Percentiles rank a stretch among this genome's conserved stretches.
phyloP scores from a whole-genome alignment of 306 rosid genomes.

The Rubus parviflorus region DNA sequence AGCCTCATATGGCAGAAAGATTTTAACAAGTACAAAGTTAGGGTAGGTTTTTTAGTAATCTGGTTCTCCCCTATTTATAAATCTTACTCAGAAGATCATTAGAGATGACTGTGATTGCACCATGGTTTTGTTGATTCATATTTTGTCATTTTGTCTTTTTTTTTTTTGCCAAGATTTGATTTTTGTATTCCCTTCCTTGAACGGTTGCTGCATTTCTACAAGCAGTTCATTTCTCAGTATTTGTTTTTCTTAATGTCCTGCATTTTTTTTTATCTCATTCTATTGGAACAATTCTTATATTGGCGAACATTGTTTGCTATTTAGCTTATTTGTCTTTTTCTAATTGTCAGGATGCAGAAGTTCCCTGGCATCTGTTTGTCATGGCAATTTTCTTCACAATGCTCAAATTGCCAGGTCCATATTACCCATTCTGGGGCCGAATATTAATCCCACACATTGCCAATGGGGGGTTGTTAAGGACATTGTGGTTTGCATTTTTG shows the following conservation, averaged over 20 bases:
- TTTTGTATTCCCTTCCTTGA: not conserved
- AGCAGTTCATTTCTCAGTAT: conserved; percentile 2
- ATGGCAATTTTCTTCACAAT: conserved; percentile 71
- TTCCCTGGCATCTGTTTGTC: conserved; percentile 90
- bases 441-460: conserved; percentile 77
- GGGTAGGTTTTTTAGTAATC: conserved; percentile 7
- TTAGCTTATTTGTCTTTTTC: conserved; percentile 26
- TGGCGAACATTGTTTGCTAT: not conserved
- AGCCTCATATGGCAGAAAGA: no score
- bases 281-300: not conserved
- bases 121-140: not conserved
- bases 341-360: conserved; percentile 73
- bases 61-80: conserved; percentile 18
- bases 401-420: conserved; percentile 86
- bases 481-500: conserved; percentile 36
- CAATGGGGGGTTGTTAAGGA: conserved; percentile 46
- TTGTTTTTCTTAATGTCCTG: not conserved
- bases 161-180: not conserved
- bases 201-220: not conserved
- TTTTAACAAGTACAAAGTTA: not conserved
- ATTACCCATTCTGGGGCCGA: conserved; percentile 86
- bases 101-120: not conserved
- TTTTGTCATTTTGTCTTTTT: not conserved
- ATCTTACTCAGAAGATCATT: conserved; percentile 5
- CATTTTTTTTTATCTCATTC: conserved; percentile 16